Conservation (phyloP, 768 basidiomycete species). For the Pleurotus eryngii region DNA sequence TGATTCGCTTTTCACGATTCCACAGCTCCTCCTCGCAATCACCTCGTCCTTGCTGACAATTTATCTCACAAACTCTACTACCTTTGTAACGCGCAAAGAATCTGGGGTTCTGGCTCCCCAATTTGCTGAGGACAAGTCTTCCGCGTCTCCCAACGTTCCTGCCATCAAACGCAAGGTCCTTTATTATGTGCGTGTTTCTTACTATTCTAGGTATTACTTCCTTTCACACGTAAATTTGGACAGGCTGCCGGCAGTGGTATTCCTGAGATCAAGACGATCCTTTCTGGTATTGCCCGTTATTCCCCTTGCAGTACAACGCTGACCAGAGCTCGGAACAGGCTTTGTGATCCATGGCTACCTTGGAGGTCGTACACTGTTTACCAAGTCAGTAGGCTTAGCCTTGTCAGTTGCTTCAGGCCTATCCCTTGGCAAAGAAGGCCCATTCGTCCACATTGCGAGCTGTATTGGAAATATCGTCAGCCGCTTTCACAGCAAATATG, state of each 20-base stretch:
- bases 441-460: constrained; percentile 88
- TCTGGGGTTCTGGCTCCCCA: constrained; percentile 60
- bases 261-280: constrained; percentile 93
- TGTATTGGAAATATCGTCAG: constrained; percentile 94
- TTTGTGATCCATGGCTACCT: constrained; percentile 98
- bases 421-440: constrained; percentile 69
- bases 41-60: constrained; percentile 80
- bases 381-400: constrained; percentile 85
- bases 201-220: constrained; percentile 7
- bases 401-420: constrained; percentile 92
- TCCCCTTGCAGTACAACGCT: too few species aligned
- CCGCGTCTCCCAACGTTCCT: constrained; percentile 18
- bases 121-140: constrained; percentile 33
- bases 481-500: constrained; percentile 83
- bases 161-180: constrained; percentile 58
- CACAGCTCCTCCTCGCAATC: constrained; percentile 69
- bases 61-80: constrained; percentile 82
- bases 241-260: constrained; percentile 95
- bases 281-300: constrained; percentile 53
- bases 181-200: constrained; percentile 66
- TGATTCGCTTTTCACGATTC: constrained; percentile 3
- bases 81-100: constrained; percentile 87
- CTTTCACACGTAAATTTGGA: constrained; percentile 8
- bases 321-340: constrained; percentile 36
- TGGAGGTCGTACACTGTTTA: constrained; percentile 83